Evolutionary conservation across 2,329 filamentous ascomycete species (phyloP).

Genomic region (Aspergillus piperis): DNA sequence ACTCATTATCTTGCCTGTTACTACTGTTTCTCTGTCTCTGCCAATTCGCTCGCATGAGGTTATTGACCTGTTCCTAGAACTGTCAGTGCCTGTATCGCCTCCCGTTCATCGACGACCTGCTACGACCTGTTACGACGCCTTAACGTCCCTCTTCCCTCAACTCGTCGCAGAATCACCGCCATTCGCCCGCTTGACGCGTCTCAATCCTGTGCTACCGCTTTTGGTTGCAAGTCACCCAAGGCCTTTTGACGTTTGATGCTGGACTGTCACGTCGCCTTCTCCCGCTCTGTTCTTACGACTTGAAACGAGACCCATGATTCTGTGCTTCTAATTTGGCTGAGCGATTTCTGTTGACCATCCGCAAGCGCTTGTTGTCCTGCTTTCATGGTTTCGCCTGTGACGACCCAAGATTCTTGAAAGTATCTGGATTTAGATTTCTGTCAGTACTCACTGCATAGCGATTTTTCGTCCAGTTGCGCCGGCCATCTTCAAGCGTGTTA

Average conservation of each 20-base stretch:
- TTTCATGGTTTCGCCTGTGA: constrained; percentile 17
- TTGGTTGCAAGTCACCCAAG: constrained; percentile 2
- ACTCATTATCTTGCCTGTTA: background rate
- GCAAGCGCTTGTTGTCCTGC: constrained; percentile 18
- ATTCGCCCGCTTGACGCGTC: constrained; percentile 11
- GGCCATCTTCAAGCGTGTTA: constrained; percentile 28
- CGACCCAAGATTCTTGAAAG: constrained; percentile 17
- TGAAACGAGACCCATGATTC: constrained; percentile 47
- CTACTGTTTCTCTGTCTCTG: constrained; percentile 14
- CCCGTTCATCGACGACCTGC: constrained; percentile 28
- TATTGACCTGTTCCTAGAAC: constrained; percentile 7
- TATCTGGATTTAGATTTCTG: constrained; percentile 29
- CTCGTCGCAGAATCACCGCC: constrained; percentile 16
- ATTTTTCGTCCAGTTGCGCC: constrained; percentile 21
- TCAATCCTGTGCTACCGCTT: constrained; percentile 1
- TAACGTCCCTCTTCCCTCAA: constrained; percentile 18
- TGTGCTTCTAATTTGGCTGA: constrained; percentile 33
- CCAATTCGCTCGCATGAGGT: constrained; percentile 14
- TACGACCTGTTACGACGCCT: constrained; percentile 33
- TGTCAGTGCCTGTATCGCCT: background rate
- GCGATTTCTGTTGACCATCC: constrained; percentile 26
- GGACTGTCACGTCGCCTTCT: constrained; percentile 26
- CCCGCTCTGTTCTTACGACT: constrained; percentile 41
- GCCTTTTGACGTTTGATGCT: constrained; percentile 22
- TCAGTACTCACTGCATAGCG: constrained; percentile 22